A percentile compares a stretch with the other conserved stretches of the same genome.
Evolutionary conservation across 202 grass and related monocot genomes (phyloP).

Genomic region (Alloteropsis angusta): DNA sequence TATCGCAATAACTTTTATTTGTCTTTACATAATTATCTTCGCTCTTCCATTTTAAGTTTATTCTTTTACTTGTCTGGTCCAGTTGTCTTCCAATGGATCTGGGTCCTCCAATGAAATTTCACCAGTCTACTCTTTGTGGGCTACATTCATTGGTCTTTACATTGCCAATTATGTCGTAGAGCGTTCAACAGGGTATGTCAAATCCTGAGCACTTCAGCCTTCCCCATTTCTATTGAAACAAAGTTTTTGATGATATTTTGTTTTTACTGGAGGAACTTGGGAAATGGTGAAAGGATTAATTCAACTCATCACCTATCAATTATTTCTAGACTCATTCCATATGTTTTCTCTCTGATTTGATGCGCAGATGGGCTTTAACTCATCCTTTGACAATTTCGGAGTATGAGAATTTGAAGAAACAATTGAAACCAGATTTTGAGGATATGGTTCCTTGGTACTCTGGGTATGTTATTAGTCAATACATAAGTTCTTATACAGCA

Average conservation of each 20-base stretch:
- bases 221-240: background rate
- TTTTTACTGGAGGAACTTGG: background rate
- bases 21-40: background rate
- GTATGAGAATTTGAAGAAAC: slow-evolving; percentile 84
- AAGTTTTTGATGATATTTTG: background rate
- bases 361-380: slow-evolving; percentile 79
- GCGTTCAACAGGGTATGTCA: slow-evolving; percentile 78
- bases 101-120: slow-evolving; percentile 72
- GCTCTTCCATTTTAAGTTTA: background rate
- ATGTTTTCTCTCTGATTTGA: slow-evolving; percentile 7
- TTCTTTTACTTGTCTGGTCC: slow-evolving; percentile 43
- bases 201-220: background rate
- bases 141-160: slow-evolving; percentile 90
- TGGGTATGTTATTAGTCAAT: slow-evolving; percentile 51
- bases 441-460: slow-evolving; percentile 99
- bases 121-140: slow-evolving; percentile 90
- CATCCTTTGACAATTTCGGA: slow-evolving; percentile 76
- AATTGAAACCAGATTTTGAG: slow-evolving; percentile 90
- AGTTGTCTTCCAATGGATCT: slow-evolving; percentile 78
- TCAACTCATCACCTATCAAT: background rate
- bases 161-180: slow-evolving; percentile 99
- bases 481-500: slow-evolving; percentile 6
- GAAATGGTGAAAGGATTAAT: background rate
- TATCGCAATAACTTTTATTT: slow-evolving; percentile 18
- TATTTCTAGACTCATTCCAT: background rate